Conservation (phyloP, 2,329 filamentous ascomycete genomes). For the Xylaria sp. region DNA sequence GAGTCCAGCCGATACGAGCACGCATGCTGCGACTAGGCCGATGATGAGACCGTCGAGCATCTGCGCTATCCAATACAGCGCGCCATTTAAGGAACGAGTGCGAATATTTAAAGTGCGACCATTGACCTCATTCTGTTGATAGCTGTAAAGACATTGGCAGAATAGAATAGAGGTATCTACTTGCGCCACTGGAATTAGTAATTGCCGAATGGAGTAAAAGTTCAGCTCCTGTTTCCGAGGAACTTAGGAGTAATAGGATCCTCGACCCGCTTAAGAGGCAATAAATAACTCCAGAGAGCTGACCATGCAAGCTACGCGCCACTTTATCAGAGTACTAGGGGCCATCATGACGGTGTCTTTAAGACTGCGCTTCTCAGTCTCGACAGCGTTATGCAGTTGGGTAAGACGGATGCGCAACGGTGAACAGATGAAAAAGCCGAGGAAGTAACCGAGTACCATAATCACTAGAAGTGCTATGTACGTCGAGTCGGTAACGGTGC, state of each 20-base stretch:
- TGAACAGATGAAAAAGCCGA: constrained; percentile 25
- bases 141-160: constrained; percentile 28
- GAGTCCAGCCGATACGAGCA: constrained; percentile 25
- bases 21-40: constrained; percentile 17
- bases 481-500: constrained; percentile 24
- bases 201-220: too few relatives aligned
- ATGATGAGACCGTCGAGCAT: constrained; percentile 27
- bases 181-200: too few relatives aligned
- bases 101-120: constrained; percentile 28
- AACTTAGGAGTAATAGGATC: too few relatives aligned
- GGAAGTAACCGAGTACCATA: constrained; percentile 26
- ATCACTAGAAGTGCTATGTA: constrained; percentile 26
- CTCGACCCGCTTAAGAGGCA: too few relatives aligned
- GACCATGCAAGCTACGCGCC: constrained; percentile 24
- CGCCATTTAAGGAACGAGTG: constrained; percentile 24
- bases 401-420: constrained; percentile 22
- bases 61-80: constrained; percentile 28
- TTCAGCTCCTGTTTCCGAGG: too few relatives aligned
- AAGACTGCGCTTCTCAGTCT: constrained; percentile 20
- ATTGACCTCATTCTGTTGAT: constrained; percentile 28
- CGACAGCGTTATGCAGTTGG: constrained; percentile 22
- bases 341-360: constrained; percentile 21
- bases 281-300: too few relatives aligned
- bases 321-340: constrained; percentile 19
- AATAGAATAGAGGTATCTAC: constrained; percentile 18